Evolutionary conservation across 495 filamentous ascomycete species (phyloP).

Genomic region (Aspergillus coremiiformis): DNA sequence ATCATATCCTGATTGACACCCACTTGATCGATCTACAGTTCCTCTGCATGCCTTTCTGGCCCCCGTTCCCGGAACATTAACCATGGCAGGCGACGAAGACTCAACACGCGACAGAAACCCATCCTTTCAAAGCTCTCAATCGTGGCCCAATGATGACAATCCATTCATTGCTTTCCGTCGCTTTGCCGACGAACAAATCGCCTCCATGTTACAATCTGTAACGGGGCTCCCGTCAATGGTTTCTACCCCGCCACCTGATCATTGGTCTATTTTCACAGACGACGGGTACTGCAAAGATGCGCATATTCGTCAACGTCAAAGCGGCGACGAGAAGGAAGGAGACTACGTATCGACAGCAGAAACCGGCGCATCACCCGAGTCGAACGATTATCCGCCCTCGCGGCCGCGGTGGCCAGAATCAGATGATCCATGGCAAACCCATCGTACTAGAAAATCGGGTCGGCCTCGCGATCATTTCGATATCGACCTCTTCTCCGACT

Average conservation of each 20-base stretch:
- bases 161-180: conserved; percentile 55
- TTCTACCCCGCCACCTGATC: conserved; percentile 22
- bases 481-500: conserved; percentile 28
- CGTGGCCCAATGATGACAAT: conserved; percentile 36
- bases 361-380: conserved; percentile 3
- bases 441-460: conserved; percentile 5
- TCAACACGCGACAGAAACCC: conserved; percentile 9
- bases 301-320: conserved; percentile 14
- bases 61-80: neutral
- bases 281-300: conserved; percentile 22
- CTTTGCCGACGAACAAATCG: conserved; percentile 52
- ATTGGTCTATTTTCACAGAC: conserved; percentile 32
- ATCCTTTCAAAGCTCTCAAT: conserved; percentile 13
- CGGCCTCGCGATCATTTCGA: conserved; percentile 7
- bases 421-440: conserved; percentile 8
- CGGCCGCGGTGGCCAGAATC: conserved; percentile 12
- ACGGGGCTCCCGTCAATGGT: conserved; percentile 39
- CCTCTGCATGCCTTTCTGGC: too few relatives aligned
- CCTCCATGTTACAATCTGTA: conserved; percentile 46
- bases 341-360: conserved; percentile 9
- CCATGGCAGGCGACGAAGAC: conserved; percentile 30
- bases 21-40: neutral
- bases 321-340: conserved; percentile 10
- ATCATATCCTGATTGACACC: neutral
- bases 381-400: conserved; percentile 3